phyloP scores from a whole-genome alignment of 768 basidiomycete genomes.

The Kwoniella bestiolae region DNA sequence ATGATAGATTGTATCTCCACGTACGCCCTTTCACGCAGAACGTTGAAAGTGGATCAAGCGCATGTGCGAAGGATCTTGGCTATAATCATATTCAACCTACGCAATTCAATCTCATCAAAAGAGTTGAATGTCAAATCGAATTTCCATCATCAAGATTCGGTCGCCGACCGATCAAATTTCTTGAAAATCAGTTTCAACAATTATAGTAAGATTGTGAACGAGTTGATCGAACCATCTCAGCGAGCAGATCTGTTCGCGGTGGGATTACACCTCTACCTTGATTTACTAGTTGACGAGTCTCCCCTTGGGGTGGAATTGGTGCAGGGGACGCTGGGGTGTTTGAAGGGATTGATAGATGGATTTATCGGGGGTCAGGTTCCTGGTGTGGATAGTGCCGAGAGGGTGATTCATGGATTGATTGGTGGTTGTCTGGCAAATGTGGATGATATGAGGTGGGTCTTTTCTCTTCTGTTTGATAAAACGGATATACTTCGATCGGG shows the following conservation, averaged over 20 bases:
- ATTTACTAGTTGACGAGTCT: constrained; percentile 83
- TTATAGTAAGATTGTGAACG: constrained; percentile 65
- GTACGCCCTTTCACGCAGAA: constrained; percentile 61
- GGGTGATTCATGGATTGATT: constrained; percentile 72
- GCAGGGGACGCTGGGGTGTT: constrained; percentile 75
- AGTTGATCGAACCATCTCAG: constrained; percentile 64
- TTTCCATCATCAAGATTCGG: constrained; percentile 61
- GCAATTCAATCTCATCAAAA: constrained; percentile 67
- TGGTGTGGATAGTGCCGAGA: constrained; percentile 50
- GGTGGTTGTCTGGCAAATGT: constrained; percentile 82
- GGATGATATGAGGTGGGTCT: constrained; percentile 85
- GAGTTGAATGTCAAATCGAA: constrained; percentile 22
- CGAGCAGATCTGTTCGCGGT: constrained; percentile 79
- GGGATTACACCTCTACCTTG: constrained; percentile 76
- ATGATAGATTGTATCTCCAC: constrained; percentile 71
- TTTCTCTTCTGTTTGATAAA: no score
- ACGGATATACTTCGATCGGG: no score
- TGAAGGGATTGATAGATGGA: constrained; percentile 72
- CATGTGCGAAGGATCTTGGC: constrained; percentile 49
- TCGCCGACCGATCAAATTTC: constrained; percentile 67
- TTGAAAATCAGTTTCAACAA: constrained; percentile 69
- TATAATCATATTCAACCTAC: constrained; percentile 79
- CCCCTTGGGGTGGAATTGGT: constrained; percentile 73
- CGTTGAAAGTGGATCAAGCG: constrained; percentile 30
- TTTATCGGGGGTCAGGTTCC: constrained; percentile 56